A percentile compares a stretch with the other conserved stretches of the same genome.
phyloP scores from a whole-genome alignment of 768 basidiomycete genomes.

The Lepiota venenata region DNA sequence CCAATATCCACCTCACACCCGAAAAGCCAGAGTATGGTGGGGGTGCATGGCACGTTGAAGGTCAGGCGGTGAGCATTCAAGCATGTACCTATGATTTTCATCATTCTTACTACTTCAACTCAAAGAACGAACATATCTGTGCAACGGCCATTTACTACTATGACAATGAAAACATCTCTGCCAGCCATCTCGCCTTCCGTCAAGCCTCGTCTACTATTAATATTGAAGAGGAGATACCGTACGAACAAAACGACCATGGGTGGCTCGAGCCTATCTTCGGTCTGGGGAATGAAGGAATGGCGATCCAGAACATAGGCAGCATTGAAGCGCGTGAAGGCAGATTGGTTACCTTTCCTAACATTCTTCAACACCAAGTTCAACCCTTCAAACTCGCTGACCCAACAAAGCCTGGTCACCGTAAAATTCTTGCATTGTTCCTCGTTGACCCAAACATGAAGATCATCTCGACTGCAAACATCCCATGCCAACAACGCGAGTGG shows the following conservation, averaged over 20 bases:
- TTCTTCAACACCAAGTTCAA: constrained; percentile 33
- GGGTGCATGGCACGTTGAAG: constrained; percentile 22
- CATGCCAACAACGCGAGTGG: constrained; percentile 26
- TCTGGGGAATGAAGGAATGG: not conserved
- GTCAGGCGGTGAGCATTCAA: not conserved
- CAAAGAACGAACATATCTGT: constrained; percentile 20
- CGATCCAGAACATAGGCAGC: constrained; percentile 20
- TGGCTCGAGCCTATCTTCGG: constrained; percentile 1
- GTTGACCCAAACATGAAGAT: constrained; percentile 28
- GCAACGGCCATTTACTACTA: constrained; percentile 23
- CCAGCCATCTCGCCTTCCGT: constrained; percentile 18
- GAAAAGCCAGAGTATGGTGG: constrained; percentile 18
- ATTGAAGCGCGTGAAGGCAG: constrained; percentile 27
- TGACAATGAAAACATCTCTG: constrained; percentile 28
- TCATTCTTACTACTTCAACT: not conserved
- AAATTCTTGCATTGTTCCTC: constrained; percentile 38
- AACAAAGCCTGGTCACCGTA: constrained; percentile 34
- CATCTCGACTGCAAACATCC: constrained; percentile 23
- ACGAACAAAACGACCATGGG: not conserved
- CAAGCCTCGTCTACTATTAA: not conserved
- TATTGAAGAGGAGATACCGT: not conserved
- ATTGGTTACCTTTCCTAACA: constrained; percentile 32
- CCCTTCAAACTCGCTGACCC: constrained; percentile 31
- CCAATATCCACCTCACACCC: constrained; percentile 18
- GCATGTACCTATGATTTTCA: not conserved